phyloP scores from a whole-genome alignment of 75 land plant species.

The Selaginella tamariscina region DNA sequence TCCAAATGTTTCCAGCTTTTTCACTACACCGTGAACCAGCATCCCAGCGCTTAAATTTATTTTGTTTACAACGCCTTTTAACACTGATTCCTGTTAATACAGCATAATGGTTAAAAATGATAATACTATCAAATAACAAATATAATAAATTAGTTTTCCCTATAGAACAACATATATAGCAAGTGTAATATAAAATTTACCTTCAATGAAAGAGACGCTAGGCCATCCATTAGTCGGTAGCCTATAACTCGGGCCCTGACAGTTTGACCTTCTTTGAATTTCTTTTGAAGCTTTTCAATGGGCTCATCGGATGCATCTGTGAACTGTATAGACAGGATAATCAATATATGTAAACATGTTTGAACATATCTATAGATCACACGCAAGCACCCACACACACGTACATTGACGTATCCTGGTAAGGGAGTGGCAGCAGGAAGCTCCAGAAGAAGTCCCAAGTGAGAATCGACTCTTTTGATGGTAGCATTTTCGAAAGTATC shows the following conservation, averaged over 20 bases:
- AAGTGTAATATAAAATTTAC: constrained; percentile 21
- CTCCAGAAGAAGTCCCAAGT: constrained; percentile 66
- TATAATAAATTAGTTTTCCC: too few relatives aligned
- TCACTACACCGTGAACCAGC: constrained; percentile 59
- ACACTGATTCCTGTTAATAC: constrained; percentile 50
- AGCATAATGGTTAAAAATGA: neutral
- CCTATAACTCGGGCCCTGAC: constrained; percentile 70
- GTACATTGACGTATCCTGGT: constrained; percentile 73
- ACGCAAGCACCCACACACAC: too few relatives aligned
- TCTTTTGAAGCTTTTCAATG: constrained; percentile 56
- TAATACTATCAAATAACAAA: too few relatives aligned
- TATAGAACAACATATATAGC: too few relatives aligned
- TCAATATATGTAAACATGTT: constrained; percentile 15
- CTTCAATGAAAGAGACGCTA: constrained; percentile 66
- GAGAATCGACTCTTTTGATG: constrained; percentile 64
- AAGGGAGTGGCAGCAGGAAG: constrained; percentile 43
- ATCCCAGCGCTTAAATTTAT: constrained; percentile 86
- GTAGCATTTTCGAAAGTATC: constrained; percentile 57
- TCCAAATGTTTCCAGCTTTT: constrained; percentile 47
- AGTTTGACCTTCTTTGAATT: constrained; percentile 47
- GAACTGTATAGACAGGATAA: constrained; percentile 28
- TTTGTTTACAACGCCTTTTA: constrained; percentile 66
- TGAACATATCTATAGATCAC: too few relatives aligned
- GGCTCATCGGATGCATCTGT: constrained; percentile 61
- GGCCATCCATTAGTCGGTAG: constrained; percentile 63